Evolutionary conservation across 352 stramenopile genomes (phyloP).

Genomic region (Globisporangium rhizosaccharum): DNA sequence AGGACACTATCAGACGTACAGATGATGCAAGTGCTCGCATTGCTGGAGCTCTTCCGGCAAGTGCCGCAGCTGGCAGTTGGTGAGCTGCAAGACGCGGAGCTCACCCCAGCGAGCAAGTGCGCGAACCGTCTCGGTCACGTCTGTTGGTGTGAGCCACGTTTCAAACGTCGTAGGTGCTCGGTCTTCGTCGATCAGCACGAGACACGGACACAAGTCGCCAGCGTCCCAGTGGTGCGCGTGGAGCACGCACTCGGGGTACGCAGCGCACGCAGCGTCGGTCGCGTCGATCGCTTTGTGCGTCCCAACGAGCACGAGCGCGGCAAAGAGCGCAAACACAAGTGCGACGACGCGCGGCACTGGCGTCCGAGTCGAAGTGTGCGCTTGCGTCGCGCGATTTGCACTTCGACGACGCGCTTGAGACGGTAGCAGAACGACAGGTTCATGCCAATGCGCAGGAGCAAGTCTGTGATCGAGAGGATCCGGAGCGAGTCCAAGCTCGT

Average conservation of each 20-base stretch:
- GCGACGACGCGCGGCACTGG: not conserved
- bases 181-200: not conserved
- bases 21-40: not conserved
- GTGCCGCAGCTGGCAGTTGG: not conserved
- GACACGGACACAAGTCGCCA: not conserved
- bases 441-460: not conserved
- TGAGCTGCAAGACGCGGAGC: not conserved
- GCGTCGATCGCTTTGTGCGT: not conserved
- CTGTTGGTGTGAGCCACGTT: not conserved
- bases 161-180: not conserved
- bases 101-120: not conserved
- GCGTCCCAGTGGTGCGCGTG: not conserved
- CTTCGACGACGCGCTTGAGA: not conserved
- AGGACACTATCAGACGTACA: not conserved
- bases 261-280: not conserved
- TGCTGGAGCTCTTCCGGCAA: not conserved
- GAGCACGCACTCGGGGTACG: not conserved
- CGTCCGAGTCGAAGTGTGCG: constrained; percentile 57
- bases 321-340: not conserved
- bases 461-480: not conserved
- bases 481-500: not conserved
- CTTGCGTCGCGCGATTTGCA: constrained; percentile 28
- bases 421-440: not conserved
- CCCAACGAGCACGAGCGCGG: not conserved
- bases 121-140: not conserved